Evolutionary conservation across 768 basidiomycete genomes (phyloP).

Genomic region (Fomitopsis serialis): DNA sequence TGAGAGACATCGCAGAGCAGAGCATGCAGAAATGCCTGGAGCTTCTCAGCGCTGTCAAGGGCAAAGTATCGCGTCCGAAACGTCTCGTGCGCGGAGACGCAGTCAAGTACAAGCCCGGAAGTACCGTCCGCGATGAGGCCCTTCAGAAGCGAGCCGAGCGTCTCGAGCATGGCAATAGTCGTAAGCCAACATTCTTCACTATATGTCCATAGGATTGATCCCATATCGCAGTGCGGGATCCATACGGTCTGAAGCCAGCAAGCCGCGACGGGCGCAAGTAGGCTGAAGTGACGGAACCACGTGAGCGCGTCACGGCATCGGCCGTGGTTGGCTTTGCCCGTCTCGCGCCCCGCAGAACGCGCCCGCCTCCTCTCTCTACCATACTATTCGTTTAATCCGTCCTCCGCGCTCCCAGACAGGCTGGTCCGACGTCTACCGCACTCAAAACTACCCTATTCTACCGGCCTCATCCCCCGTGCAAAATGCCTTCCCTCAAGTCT

Average conservation of each 20-base stretch:
- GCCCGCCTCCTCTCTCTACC: neutral
- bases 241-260: too few species aligned
- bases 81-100: neutral
- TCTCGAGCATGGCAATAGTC: neutral
- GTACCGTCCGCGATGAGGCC: neutral
- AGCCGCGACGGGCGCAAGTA: too few species aligned
- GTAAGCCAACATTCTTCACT: too few species aligned
- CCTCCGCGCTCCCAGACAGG: neutral
- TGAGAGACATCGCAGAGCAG: constrained; percentile 61
- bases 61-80: neutral
- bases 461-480: neutral
- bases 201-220: too few species aligned
- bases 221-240: too few species aligned
- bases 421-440: neutral
- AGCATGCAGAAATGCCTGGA: constrained; percentile 60
- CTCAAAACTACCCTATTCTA: neutral
- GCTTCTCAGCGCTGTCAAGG: constrained; percentile 7
- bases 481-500: neutral
- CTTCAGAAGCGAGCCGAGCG: neutral
- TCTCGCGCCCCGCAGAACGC: neutral
- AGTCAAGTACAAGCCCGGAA: neutral
- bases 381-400: neutral
- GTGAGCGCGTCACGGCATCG: neutral
- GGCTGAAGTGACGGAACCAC: neutral
- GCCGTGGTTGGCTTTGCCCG: neutral